These are phyloP conservation scores for Colletotrichum sp. DNA, from an alignment of 2,329 filamentous ascomycete species.

Conservation along the genomic window DNA sequence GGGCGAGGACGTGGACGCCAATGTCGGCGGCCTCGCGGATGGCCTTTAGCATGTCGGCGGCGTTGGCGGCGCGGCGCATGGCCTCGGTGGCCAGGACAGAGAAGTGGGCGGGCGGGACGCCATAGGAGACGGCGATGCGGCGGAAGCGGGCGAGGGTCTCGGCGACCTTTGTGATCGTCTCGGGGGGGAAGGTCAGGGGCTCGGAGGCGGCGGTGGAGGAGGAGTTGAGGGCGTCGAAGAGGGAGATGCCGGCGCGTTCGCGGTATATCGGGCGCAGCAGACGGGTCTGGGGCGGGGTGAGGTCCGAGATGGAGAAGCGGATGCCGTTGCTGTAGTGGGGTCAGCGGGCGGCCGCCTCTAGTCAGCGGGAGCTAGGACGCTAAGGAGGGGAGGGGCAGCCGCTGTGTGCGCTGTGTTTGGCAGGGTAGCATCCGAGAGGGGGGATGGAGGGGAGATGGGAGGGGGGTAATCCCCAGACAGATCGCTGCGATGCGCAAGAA, in stretches of 20 bases:
- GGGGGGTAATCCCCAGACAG: not conserved
- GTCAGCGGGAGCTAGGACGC: not conserved
- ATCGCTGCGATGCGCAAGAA: not conserved
- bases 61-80: conserved; percentile 81
- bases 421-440: not conserved
- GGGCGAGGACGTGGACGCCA: conserved; percentile 74
- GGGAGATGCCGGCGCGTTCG: conserved; percentile 79
- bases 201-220: conserved; percentile 33
- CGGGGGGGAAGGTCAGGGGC: conserved; percentile 48
- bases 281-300: conserved; percentile 73
- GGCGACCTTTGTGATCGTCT: conserved; percentile 71
- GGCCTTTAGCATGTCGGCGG: conserved; percentile 66
- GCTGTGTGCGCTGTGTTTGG: conserved; percentile 1
- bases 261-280: conserved; percentile 80
- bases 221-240: conserved; percentile 80
- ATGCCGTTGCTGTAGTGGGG: conserved; percentile 76
- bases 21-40: conserved; percentile 68
- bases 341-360: not conserved
- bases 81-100: conserved; percentile 87
- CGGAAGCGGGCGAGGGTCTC: conserved; percentile 73
- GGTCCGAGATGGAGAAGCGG: conserved; percentile 86
- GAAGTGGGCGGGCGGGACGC: conserved; percentile 69
- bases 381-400: not conserved
- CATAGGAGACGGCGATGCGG: conserved; percentile 71
- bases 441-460: not conserved